Conservation (phyloP, 2,329 filamentous ascomycete species). For the Microdochium bolleyi region DNA sequence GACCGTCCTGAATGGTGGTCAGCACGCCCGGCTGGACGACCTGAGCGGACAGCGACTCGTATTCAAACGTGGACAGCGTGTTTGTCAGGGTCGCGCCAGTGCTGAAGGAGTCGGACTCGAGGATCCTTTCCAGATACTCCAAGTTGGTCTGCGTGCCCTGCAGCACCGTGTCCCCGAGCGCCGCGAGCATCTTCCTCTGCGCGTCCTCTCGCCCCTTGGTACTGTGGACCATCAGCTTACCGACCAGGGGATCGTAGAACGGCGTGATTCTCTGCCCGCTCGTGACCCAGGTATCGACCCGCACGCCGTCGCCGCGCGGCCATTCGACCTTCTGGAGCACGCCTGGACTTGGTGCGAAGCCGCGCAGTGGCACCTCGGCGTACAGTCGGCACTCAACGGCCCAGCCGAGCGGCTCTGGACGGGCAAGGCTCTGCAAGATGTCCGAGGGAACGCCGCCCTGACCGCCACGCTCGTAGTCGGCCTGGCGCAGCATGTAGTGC, state of each 20-base stretch:
- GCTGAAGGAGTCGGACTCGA: neutral
- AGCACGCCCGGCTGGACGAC: slow-evolving; percentile 24
- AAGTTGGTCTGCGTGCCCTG: neutral
- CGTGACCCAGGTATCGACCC: slow-evolving; percentile 58
- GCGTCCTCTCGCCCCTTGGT: neutral
- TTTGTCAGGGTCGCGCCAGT: neutral
- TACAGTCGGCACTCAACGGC: slow-evolving; percentile 32
- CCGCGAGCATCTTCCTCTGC: neutral
- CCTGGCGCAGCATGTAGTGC: slow-evolving; percentile 33
- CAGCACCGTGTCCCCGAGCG: neutral
- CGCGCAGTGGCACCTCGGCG: slow-evolving; percentile 44
- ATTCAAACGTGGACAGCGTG: neutral
- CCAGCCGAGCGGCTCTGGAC: slow-evolving; percentile 13
- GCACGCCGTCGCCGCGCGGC: slow-evolving; percentile 34
- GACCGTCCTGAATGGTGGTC: slow-evolving; percentile 31
- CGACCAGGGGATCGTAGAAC: slow-evolving; percentile 49
- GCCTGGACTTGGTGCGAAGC: slow-evolving; percentile 52
- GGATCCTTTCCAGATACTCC: neutral
- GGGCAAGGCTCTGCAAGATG: slow-evolving; percentile 6
- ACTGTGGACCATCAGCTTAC: slow-evolving; percentile 48
- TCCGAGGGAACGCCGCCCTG: slow-evolving; percentile 7
- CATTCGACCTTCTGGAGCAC: slow-evolving; percentile 48
- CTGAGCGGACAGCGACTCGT: slow-evolving; percentile 6
- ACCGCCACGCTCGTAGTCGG: slow-evolving; percentile 17
- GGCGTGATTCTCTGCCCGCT: slow-evolving; percentile 48